A percentile compares a stretch with the other conserved stretches of the same genome.
Evolutionary conservation across 1,139 yeast genomes (phyloP).

Genomic region (Diutina neorugosa): DNA sequence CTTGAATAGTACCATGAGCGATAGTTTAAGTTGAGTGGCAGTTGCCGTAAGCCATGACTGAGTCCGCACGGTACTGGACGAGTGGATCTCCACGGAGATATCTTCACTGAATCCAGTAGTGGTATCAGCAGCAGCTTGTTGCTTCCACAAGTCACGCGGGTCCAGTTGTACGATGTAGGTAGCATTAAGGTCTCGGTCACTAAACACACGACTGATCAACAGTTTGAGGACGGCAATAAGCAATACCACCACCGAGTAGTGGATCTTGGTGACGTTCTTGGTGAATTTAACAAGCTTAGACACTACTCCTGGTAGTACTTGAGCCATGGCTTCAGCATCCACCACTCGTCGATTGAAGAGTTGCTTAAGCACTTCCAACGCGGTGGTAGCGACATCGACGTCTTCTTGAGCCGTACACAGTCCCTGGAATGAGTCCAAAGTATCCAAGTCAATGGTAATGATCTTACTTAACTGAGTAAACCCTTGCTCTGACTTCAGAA

Average conservation of each 20-base stretch:
- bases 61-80: not conserved
- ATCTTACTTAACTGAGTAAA: not conserved
- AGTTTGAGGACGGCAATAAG: not conserved
- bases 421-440: not conserved
- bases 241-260: not conserved
- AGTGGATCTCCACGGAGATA: not conserved
- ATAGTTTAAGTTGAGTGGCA: not conserved
- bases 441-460: not conserved
- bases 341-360: not conserved
- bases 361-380: not conserved
- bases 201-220: not conserved
- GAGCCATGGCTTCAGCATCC: not conserved
- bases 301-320: not conserved
- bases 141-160: not conserved
- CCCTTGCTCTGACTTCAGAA: not conserved
- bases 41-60: not conserved
- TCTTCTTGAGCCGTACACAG: slow-evolving; percentile 1
- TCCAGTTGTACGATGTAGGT: not conserved
- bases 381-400: not conserved
- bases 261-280: not conserved
- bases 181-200: not conserved
- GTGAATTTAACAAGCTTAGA: not conserved
- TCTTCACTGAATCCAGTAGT: not conserved
- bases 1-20: not conserved
- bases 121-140: not conserved